These are phyloP conservation scores for Phytophthora hibernalis DNA, from an alignment of 352 stramenopile genomes.

Conservation along the genomic window DNA sequence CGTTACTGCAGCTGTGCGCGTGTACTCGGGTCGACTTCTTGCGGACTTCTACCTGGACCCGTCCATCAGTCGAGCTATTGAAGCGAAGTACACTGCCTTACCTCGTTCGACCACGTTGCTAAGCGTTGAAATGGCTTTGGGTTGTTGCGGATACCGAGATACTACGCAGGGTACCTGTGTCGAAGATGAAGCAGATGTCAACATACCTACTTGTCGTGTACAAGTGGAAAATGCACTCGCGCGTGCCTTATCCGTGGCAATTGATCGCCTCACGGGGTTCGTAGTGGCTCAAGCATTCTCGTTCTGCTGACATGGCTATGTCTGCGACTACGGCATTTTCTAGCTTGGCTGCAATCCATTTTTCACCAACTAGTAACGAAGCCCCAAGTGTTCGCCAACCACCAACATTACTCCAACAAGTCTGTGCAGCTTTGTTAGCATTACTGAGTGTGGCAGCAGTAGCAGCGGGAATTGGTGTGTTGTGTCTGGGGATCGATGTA, in stretches of 20 bases:
- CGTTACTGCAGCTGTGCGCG: constrained; percentile 33
- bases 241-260: constrained; percentile 24
- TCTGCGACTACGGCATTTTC: constrained; percentile 32
- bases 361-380: neutral
- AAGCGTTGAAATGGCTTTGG: constrained; percentile 49
- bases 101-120: constrained; percentile 27
- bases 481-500: constrained; percentile 59
- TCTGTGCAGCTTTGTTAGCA: constrained; percentile 10
- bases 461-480: constrained; percentile 39
- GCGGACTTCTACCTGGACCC: constrained; percentile 48
- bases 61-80: constrained; percentile 37
- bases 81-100: constrained; percentile 42
- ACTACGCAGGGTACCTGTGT: constrained; percentile 46
- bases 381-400: neutral
- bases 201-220: constrained; percentile 38
- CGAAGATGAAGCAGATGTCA: neutral
- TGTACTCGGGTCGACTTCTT: constrained; percentile 41
- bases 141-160: constrained; percentile 54
- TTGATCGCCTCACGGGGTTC: constrained; percentile 25
- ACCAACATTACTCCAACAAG: constrained; percentile 16
- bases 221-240: constrained; percentile 26
- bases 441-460: constrained; percentile 32
- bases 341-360: constrained; percentile 14
- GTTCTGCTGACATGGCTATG: constrained; percentile 29
- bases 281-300: constrained; percentile 32